These are phyloP conservation scores for Talaromyces sp. DNA, from an alignment of 2,329 filamentous ascomycete genomes.

Conservation along the genomic window DNA sequence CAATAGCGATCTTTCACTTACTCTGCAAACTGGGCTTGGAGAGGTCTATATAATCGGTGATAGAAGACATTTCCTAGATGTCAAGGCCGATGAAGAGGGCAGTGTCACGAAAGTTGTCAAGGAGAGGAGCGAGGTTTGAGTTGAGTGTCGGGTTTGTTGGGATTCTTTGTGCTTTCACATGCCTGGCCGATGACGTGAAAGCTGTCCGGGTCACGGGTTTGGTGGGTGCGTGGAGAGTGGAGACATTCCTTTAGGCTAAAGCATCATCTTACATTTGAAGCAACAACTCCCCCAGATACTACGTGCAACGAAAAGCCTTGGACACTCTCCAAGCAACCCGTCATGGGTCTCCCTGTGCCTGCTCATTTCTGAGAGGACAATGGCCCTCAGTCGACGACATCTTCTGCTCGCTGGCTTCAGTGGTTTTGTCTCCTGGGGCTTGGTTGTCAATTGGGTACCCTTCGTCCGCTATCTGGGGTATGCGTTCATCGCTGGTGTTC, in stretches of 20 bases:
- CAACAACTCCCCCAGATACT: background rate
- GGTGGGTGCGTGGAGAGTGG: background rate
- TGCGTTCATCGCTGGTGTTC: constrained; percentile 68
- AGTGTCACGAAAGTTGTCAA: background rate
- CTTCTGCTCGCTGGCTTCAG: constrained; percentile 38
- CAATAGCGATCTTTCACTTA: constrained; percentile 38
- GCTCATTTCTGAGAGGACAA: constrained; percentile 45
- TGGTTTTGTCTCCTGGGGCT: constrained; percentile 75
- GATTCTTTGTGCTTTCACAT: constrained; percentile 1
- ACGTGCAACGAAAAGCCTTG: background rate
- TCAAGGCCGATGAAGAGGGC: background rate
- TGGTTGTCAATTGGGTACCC: constrained; percentile 76
- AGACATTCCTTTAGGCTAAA: background rate
- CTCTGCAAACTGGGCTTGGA: constrained; percentile 61
- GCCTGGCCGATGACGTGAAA: constrained; percentile 4
- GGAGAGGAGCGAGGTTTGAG: background rate
- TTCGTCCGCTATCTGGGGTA: constrained; percentile 78
- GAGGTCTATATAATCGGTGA: constrained; percentile 53
- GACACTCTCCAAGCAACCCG: constrained; percentile 18
- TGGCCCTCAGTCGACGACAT: constrained; percentile 44
- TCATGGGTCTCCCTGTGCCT: constrained; percentile 31
- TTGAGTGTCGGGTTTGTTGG: background rate
- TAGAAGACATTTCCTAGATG: constrained; percentile 27
- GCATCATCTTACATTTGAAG: background rate
- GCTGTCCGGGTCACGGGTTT: constrained; percentile 2